Base-by-base conservation (phyloP, 352 stramenopile genomes). In the Phytophthora uliginosa region DNA sequence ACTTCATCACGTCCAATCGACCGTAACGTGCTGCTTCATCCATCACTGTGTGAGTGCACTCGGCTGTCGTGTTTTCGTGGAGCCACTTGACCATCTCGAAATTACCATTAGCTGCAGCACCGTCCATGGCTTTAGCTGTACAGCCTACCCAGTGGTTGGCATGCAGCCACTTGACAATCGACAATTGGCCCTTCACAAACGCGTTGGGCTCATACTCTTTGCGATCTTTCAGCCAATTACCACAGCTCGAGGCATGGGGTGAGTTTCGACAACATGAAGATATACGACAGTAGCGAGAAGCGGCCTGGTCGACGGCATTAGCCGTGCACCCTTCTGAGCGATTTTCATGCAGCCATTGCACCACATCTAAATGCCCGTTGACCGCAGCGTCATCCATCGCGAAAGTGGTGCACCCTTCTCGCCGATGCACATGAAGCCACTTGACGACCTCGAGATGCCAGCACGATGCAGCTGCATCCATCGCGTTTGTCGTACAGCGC, bases 291-390 rank as follows among this genome's bases (percentile, higher is more conserved):
- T 38, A 47, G 31, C 48, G 42, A 28, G 33, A 26, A 15, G 61
- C 51, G 13, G 53, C 38, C 15, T 20, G 12, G 9, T 62, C 51
- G n/a, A 62, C 53, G 6, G 52, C 52, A 28, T 17, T 1, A 20
- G 38, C 22, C 2, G 50, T 68, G n/a, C 61, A 63, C 5, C 22
- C 33, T 20, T 33, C 34, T 20, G 54, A 61, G 15, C 31, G 26
- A 52, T 51, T 52, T 52, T 51, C 36, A 52, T 62, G 56, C 22
- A 62, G 56, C 56, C 36, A 52, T 52, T 52, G 12, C 22, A 52
- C 26, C 36, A 52, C 45, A 6, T n/a, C 22, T 22, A 62, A n/a
- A 42, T 62, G 20, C 3, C 56, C 20, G 7, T 62, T 62, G 12
- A 13, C 56, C 2, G 56, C 56, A 36, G 56, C 56, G 7, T 28